These are phyloP conservation scores for Candida railenensis DNA, from an alignment of 805 yeast species.

Conservation along the genomic window DNA sequence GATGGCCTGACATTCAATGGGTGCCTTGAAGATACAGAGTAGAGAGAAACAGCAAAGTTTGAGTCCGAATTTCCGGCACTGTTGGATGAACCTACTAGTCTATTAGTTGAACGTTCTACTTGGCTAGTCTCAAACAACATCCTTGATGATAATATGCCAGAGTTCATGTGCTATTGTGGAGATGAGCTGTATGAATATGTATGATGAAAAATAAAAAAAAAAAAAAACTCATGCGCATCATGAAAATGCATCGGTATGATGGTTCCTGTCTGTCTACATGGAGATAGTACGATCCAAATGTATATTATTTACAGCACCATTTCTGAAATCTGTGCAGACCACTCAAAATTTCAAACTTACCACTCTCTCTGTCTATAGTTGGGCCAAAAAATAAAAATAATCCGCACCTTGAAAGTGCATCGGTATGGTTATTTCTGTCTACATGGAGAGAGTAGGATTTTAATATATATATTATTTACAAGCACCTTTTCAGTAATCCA, in stretches of 20 bases:
- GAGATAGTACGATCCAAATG: too few relatives aligned
- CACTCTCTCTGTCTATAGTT: neutral
- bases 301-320: neutral
- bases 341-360: neutral
- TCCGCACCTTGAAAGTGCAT: too few relatives aligned
- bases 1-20: slow-evolving; percentile 74
- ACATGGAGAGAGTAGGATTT: too few relatives aligned
- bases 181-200: neutral
- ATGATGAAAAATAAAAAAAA: neutral
- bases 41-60: slow-evolving; percentile 14
- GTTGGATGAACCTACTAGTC: neutral
- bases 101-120: neutral
- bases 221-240: too few relatives aligned
- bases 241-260: too few relatives aligned
- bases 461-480: neutral
- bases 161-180: neutral
- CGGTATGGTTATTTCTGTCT: too few relatives aligned
- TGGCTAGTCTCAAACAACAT: neutral
- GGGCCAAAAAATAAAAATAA: neutral
- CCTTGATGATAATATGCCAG: neutral
- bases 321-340: neutral
- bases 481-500: neutral
- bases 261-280: too few relatives aligned
- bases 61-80: slow-evolving; percentile 5
- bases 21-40: slow-evolving; percentile 45